phyloP scores from a whole-genome alignment of 1,284 basidiomycete genomes.

The Mycena citricolor region DNA sequence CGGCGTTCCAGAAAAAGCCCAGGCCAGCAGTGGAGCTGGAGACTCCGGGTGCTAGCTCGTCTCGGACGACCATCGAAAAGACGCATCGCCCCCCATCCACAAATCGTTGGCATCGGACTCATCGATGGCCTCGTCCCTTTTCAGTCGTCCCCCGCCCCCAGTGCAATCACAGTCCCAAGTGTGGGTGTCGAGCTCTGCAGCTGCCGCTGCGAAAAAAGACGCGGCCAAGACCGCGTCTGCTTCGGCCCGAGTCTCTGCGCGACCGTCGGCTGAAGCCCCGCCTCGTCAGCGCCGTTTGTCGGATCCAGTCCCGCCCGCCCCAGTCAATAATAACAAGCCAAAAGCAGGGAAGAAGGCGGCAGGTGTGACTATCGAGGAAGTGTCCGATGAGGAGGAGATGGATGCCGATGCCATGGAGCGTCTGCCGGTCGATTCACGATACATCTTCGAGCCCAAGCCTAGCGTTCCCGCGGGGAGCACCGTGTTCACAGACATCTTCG shows the following conservation, averaged over 20 bases:
- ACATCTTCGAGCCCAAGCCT: conserved; percentile 40
- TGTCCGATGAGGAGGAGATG: no score
- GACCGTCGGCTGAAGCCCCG: no score
- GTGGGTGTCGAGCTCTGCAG: no score
- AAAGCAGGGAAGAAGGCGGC: no score
- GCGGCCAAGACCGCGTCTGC: not conserved
- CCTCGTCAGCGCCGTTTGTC: no score
- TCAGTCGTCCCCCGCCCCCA: not conserved
- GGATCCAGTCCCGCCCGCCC: conserved; percentile 7
- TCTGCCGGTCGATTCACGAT: conserved; percentile 37
- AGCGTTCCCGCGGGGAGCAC: conserved; percentile 36
- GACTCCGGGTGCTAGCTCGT: conserved; percentile 21
- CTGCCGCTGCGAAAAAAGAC: no score
- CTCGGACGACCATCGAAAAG: conserved; percentile 22
- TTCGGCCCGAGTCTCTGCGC: no score
- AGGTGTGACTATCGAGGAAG: no score
- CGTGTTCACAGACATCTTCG: conserved; percentile 37
- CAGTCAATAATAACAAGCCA: not conserved
- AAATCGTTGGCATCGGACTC: conserved; percentile 15
- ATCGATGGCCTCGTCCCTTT: conserved; percentile 3
- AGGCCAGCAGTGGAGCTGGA: conserved; percentile 4
- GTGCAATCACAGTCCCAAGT: no score
- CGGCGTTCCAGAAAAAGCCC: not conserved
- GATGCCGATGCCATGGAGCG: conserved; percentile 27
- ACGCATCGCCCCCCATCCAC: conserved; percentile 21